Conservation (phyloP, 345 rosid species). For the Pelargonium nanum region DNA sequence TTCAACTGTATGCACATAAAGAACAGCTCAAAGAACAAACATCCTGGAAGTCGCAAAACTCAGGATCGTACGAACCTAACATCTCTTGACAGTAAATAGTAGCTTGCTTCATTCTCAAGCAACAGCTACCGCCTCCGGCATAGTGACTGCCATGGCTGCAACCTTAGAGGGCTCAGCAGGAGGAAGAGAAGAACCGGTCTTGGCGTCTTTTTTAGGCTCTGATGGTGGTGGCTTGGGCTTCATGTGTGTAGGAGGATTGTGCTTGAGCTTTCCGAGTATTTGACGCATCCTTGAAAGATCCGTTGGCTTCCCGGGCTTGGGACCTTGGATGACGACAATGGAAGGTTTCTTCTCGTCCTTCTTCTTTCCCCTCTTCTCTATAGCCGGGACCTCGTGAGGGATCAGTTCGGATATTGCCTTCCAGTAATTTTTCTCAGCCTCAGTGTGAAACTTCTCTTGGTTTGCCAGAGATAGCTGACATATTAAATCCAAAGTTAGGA, state of each 20-base stretch:
- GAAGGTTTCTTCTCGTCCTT: slow-evolving; percentile 43
- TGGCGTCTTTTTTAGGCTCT: slow-evolving; percentile 29
- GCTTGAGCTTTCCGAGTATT: slow-evolving; percentile 62
- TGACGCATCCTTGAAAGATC: slow-evolving; percentile 81
- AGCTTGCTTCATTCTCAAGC: slow-evolving; percentile 12
- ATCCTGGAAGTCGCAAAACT: background rate
- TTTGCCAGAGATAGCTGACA: slow-evolving; percentile 45
- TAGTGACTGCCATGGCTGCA: slow-evolving; percentile 2
- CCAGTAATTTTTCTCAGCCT: slow-evolving; percentile 63
- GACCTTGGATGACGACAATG: slow-evolving; percentile 61
- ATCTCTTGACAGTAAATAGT: background rate
- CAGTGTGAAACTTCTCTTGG: slow-evolving; percentile 64
- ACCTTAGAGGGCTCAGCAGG: slow-evolving; percentile 11
- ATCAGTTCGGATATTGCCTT: slow-evolving; percentile 65
- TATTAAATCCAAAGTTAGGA: background rate
- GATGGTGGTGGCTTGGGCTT: slow-evolving; percentile 38
- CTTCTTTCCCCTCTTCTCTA: slow-evolving; percentile 70
- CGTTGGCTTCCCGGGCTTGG: slow-evolving; percentile 82
- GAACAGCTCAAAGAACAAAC: background rate
- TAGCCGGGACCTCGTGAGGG: slow-evolving; percentile 54
- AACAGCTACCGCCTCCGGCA: slow-evolving; percentile 12
- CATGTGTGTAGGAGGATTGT: slow-evolving; percentile 70
- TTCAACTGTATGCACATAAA: background rate
- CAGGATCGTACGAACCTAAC: background rate
- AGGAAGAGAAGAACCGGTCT: slow-evolving; percentile 9